Percentiles rank a stretch among this genome's conserved stretches.
These are phyloP conservation scores for Wickerhamomyces bovis DNA, from an alignment of 805 yeast genomes.

Conservation along the genomic window DNA sequence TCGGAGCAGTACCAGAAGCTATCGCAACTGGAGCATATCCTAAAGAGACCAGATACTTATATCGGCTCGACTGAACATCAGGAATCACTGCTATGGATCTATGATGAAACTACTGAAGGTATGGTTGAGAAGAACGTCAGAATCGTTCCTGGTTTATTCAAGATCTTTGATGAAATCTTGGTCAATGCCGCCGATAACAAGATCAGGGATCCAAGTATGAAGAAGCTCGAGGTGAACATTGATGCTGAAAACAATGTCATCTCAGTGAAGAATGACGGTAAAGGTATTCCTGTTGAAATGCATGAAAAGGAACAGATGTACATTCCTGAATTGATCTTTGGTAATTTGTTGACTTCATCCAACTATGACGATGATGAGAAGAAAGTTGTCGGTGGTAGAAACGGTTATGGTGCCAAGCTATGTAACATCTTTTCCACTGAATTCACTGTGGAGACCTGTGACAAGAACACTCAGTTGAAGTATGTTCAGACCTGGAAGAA, in stretches of 20 bases:
- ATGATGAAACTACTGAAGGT: conserved; percentile 54
- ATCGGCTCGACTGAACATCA: conserved; percentile 89
- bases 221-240: conserved; percentile 74
- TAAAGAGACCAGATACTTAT: conserved; percentile 96
- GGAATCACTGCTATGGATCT: conserved; percentile 80
- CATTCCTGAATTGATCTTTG: conserved; percentile 94
- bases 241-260: conserved; percentile 70
- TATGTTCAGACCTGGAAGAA: conserved; percentile 83
- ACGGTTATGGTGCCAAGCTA: conserved; percentile 95
- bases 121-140: conserved; percentile 58
- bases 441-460: conserved; percentile 86
- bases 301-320: conserved; percentile 88
- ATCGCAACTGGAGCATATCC: conserved; percentile 91
- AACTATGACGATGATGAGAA: conserved; percentile 93
- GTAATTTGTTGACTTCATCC: conserved; percentile 88
- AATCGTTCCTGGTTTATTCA: conserved; percentile 93
- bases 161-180: conserved; percentile 92
- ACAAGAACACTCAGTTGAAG: conserved; percentile 49
- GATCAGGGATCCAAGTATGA: conserved; percentile 90
- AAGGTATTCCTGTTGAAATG: conserved; percentile 91
- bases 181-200: conserved; percentile 99
- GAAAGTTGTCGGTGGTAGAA: conserved; percentile 97
- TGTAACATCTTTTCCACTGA: conserved; percentile 93
- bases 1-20: conserved; percentile 85
- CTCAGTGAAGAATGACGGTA: conserved; percentile 85